phyloP scores from a whole-genome alignment of 1,284 basidiomycete genomes.

The Phellinidium pouzarii region DNA sequence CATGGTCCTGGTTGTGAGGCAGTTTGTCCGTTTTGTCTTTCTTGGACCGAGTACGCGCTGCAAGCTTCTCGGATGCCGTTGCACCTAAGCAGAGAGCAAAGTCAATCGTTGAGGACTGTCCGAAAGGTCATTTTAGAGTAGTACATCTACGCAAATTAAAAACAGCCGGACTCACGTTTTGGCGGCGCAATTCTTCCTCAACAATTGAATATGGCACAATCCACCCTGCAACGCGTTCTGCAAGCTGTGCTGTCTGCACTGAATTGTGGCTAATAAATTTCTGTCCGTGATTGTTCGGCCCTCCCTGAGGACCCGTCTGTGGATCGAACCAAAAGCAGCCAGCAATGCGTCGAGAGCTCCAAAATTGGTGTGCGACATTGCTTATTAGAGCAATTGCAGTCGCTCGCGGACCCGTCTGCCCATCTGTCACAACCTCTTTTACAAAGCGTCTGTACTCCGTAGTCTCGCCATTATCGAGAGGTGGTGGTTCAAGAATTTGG shows the following conservation, averaged over 20 bases:
- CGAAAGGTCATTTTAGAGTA: conserved; percentile 1
- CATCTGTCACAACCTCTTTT: conserved; percentile 93
- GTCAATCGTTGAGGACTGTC: conserved; percentile 92
- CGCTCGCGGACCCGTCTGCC: conserved; percentile 84
- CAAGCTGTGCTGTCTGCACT: conserved; percentile 75
- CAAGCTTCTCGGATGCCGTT: conserved; percentile 73
- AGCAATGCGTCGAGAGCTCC: conserved; percentile 68
- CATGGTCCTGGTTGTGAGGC: conserved; percentile 36
- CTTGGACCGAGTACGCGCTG: conserved; percentile 53
- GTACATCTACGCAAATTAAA: conserved; percentile 11
- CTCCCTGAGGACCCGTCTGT: conserved; percentile 29
- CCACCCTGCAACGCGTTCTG: conserved; percentile 90
- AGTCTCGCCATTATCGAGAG: conserved; percentile 91
- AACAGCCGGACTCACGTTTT: conserved; percentile 67
- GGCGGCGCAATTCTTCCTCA: conserved; percentile 91
- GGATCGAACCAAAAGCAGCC: conserved; percentile 77
- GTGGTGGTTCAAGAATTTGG: conserved; percentile 81
- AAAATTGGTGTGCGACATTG: conserved; percentile 70
- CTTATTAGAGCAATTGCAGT: conserved; percentile 84
- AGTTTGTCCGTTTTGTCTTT: conserved; percentile 33
- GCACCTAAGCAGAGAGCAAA: conserved; percentile 93
- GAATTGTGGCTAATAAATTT: conserved; percentile 70
- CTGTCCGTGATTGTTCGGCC: conserved; percentile 27
- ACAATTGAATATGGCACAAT: conserved; percentile 82
- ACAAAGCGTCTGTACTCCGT: conserved; percentile 93